A percentile compares a stretch with the other conserved stretches of the same genome.
Evolutionary conservation across 2,329 filamentous ascomycete species (phyloP).

Genomic region (Talaromyces sp.): DNA sequence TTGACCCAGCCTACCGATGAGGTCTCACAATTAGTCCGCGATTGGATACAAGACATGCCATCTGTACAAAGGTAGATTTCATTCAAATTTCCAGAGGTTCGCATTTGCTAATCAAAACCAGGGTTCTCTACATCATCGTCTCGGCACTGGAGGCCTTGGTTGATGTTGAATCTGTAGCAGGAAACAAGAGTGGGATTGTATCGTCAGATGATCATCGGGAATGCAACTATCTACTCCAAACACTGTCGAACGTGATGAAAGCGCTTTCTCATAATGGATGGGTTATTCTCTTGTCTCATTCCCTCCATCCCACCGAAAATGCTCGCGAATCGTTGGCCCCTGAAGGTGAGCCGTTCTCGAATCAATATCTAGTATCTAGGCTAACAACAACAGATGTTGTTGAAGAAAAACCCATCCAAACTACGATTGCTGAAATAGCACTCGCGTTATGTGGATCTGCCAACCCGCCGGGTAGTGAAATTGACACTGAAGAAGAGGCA

Average conservation of each 20-base stretch:
- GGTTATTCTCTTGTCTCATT: conserved; percentile 63
- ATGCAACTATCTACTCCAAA: conserved; percentile 72
- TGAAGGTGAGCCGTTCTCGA: conserved; percentile 43
- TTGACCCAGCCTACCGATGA: conserved; percentile 69
- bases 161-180: conserved; percentile 13
- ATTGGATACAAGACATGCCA: conserved; percentile 65
- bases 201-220: conserved; percentile 64
- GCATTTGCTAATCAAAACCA: conserved; percentile 12
- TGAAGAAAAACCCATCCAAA: conserved; percentile 29
- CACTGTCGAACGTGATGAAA: conserved; percentile 67
- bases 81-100: background rate
- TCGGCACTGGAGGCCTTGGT: conserved; percentile 31
- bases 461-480: conserved; percentile 18
- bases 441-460: conserved; percentile 26
- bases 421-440: conserved; percentile 27
- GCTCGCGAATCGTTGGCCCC: conserved; percentile 38
- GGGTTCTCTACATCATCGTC: conserved; percentile 34
- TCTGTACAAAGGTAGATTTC: conserved; percentile 47
- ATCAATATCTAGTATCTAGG: background rate
- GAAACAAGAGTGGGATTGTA: background rate
- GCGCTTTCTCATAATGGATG: conserved; percentile 66
- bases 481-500: conserved; percentile 54
- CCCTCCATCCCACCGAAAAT: conserved; percentile 46
- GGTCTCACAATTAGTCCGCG: conserved; percentile 69
- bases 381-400: conserved; percentile 16